phyloP scores from a whole-genome alignment of 345 rosid genomes.

The Heritiera littoralis region DNA sequence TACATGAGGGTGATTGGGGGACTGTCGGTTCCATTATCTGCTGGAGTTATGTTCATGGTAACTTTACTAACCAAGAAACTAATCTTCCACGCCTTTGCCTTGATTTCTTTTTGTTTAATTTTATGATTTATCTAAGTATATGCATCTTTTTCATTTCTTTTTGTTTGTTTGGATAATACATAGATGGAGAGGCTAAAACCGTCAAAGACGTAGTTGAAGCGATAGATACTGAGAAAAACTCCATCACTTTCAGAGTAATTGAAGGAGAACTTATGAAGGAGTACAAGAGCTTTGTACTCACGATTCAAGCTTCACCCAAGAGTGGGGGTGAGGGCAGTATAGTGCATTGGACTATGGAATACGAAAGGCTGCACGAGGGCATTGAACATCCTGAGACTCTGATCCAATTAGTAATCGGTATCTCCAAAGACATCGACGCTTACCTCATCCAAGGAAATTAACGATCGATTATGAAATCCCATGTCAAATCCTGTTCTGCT shows the following conservation, averaged over 20 bases:
- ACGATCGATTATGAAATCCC: too few species aligned
- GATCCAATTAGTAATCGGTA: background rate
- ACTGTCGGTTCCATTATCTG: constrained; percentile 28
- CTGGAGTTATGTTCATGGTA: constrained; percentile 46
- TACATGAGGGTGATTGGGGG: constrained; percentile 45
- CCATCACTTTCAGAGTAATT: constrained; percentile 27
- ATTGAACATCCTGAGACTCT: constrained; percentile 25
- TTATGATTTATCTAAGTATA: background rate
- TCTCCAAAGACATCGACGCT: too few species aligned
- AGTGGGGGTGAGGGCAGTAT: constrained; percentile 17
- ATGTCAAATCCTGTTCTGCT: too few species aligned
- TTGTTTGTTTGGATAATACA: background rate
- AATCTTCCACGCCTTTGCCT: background rate
- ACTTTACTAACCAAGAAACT: background rate
- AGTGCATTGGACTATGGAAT: constrained; percentile 35
- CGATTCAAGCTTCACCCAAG: constrained; percentile 30
- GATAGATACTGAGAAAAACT: constrained; percentile 34
- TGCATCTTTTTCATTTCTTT: too few species aligned
- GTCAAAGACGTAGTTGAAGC: constrained; percentile 35
- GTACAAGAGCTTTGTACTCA: constrained; percentile 22
- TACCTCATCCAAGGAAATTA: too few species aligned
- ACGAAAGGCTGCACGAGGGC: constrained; percentile 26
- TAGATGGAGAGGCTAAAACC: constrained; percentile 28
- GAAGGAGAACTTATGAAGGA: constrained; percentile 44
- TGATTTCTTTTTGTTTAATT: too few species aligned